phyloP scores from a whole-genome alignment of 805 yeast species.

The Ogataea siamensis region DNA sequence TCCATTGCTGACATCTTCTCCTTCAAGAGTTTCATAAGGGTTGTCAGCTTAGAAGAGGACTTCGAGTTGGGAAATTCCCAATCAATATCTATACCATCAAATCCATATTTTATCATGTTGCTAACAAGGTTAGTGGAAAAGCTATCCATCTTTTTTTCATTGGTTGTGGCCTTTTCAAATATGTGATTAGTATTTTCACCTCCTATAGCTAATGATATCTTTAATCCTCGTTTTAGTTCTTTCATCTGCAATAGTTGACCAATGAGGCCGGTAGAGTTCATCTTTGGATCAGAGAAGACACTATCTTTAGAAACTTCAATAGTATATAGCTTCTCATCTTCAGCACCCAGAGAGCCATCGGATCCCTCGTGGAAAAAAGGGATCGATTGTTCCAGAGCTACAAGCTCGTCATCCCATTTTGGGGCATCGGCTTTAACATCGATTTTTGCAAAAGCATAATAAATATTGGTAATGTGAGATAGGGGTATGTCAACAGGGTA shows the following conservation, averaged over 20 bases:
- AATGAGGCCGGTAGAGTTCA: constrained; percentile 25
- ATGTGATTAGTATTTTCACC: constrained; percentile 60
- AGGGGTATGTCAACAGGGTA: constrained; percentile 62
- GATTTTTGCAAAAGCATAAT: constrained; percentile 73
- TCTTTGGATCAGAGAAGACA: constrained; percentile 3
- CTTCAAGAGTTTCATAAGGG: constrained; percentile 42
- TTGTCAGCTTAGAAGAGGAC: constrained; percentile 46
- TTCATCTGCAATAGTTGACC: constrained; percentile 33
- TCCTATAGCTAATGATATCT: constrained; percentile 74
- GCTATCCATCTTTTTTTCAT: constrained; percentile 29
- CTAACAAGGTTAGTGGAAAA: constrained; percentile 53
- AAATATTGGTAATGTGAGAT: constrained; percentile 57
- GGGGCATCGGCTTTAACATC: constrained; percentile 47
- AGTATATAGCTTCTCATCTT: background rate
- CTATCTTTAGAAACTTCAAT: background rate
- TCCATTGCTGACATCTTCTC: constrained; percentile 41
- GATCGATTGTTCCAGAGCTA: constrained; percentile 47
- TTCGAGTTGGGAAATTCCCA: constrained; percentile 80
- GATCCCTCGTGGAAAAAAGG: constrained; percentile 13
- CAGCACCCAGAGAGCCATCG: background rate
- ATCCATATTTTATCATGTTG: constrained; percentile 51
- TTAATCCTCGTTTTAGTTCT: constrained; percentile 37
- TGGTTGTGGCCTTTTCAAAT: constrained; percentile 34
- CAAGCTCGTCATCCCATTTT: constrained; percentile 58
- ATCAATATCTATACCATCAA: constrained; percentile 92